Evolutionary conservation across 768 basidiomycete species (phyloP), one percentile per base, ranked within the genome.

Genomic region (Pleurotus platypus): DNA sequence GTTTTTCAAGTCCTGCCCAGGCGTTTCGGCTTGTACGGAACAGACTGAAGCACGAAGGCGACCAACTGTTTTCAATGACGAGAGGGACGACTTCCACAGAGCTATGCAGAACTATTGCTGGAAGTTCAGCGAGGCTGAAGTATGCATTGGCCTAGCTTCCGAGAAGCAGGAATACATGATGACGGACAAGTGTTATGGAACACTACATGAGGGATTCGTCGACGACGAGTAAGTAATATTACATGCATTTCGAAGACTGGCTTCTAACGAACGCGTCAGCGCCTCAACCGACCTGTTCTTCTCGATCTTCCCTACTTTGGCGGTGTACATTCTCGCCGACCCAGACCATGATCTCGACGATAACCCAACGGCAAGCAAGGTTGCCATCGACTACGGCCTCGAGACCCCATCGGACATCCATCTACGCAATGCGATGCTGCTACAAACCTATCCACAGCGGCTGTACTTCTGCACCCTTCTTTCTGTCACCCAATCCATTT

Each of bases 151-250:
- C 2, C 61, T 84, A 4, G 77, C 82, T 1, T 70, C 72, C 2
- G 80, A 83, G 26, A 78, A 77, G 20, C 80, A 84, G 40, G 83
- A 86, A 62, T 86, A 76, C 56, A 76, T 86, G 45, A 64, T 85
- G 3, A 73, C 81, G 0, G 81, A 83, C 53, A 69, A 72, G 22
- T 84, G 81, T 61, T 84, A 76, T 62, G 80, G 80, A 27, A 77
- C 75, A 7, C 69, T 85, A 53, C 79, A 81, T 56, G 82, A 80
- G 61, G 76, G 72, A 18, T 78, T 78, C 61, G 63, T 70, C 5
- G 75, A 76, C 45, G 70, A 75, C 61, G 69, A 71, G 77, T 78
- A 62, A 61, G 75, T 72, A 18, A n/a, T n/a, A n/a, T n/a, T n/a
- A n/a, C n/a, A n/a, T 35, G 30, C 30, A 11, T 11, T 3, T 35